Base-by-base conservation (phyloP, 2,329 filamentous ascomycete genomes). In the Trichoderma gracile region DNA sequence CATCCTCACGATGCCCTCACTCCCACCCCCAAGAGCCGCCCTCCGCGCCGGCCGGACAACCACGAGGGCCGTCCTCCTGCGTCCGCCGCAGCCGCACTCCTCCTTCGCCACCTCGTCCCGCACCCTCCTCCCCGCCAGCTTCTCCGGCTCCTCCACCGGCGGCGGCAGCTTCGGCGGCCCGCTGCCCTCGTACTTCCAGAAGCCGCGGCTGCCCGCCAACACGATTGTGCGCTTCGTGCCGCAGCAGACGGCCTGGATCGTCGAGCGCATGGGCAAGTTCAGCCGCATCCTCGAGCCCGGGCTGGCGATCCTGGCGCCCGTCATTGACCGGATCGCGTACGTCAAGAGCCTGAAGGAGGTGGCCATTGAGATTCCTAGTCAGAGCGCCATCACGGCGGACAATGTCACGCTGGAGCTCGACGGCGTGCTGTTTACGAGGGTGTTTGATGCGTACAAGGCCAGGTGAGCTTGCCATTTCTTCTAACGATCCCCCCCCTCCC, bases 191-290 rank as follows among this genome's bases (percentile, higher is more conserved):
- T 96, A 96, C 79, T 96, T 96, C 78, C 89, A 90, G 74, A 85
- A 85, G 68, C 81, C 84, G 14, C 82, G 84, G 23, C 83, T 97
- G 59, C 95, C 95, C 30, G 91, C 93, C 70, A 99, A 99, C 79
- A 99, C 95, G 4, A 83, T 99, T 68, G 83, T 99, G 72, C 92
- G 94, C 66, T 99, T 98, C 78, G 95, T 99, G 47, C 95, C 95
- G n/a, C 95, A 99, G 79, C 95, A 99, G 82, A 98, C 94, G 71
- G 95, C 95, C 77, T 99, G 95, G 95, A 94, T 99, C 66, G 95
- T 99, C 64, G 95, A 99, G 85, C 93, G 95, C 74, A 99, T 99
- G 95, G 95, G 95, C 73, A 95, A 93, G 79, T 99, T 97, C 81
- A 90, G 92, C 79, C 86, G 93, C 66, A 97, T 99, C 73, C 82